Evolutionary conservation across 2,329 filamentous ascomycete genomes (phyloP), one percentile per base, ranked within the genome.

Genomic region (Fusarium sp.): DNA sequence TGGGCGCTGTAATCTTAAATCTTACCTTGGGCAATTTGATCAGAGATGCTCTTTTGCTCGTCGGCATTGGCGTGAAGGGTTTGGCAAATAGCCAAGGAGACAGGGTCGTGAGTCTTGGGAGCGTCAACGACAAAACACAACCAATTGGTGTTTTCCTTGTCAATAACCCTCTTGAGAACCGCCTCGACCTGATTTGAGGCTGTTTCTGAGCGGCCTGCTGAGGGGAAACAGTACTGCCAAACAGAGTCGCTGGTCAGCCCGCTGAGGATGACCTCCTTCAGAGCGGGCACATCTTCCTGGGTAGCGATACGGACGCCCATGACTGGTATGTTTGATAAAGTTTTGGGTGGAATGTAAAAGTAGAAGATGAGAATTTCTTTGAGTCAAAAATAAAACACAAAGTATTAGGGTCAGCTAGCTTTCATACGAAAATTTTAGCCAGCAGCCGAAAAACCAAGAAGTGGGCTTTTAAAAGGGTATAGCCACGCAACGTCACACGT

Each of bases 401-500:
- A 56, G 17, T 39, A 19, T 30, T 20, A 15, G 45, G 58, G 57
- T 32, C 36, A 36, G 23, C 59, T 43, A 46, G 60, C 36, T 44
- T 63, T 38, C 51, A 38, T 63, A 60, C 47, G 11, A 49, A 49
- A 60, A 28, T 28, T 45, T 60, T 60, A 40, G 40, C 28, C 45
- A 58, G 23, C 53, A 26, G 36, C 34, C 53, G 14, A 43, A 40
- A 40, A 39, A 19, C 21, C 50, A 48, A 57, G 32, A 61, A 63
- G 39, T 63, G 60, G 60, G 60, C 51, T 63, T 38, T 11, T 10
- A 4, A 4, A 28, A 49, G 39, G 51, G 39, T 38, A 28, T 19
- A 83, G 54, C 60, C 26, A 60, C 30, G 47, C 36, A 51, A 63
- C 51, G 58, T 63, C 58, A 63, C 58, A 63, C 58, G 50, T 24